Conservation (phyloP, 2,329 filamentous ascomycete species). For the Cladobotryum mycophilum region DNA sequence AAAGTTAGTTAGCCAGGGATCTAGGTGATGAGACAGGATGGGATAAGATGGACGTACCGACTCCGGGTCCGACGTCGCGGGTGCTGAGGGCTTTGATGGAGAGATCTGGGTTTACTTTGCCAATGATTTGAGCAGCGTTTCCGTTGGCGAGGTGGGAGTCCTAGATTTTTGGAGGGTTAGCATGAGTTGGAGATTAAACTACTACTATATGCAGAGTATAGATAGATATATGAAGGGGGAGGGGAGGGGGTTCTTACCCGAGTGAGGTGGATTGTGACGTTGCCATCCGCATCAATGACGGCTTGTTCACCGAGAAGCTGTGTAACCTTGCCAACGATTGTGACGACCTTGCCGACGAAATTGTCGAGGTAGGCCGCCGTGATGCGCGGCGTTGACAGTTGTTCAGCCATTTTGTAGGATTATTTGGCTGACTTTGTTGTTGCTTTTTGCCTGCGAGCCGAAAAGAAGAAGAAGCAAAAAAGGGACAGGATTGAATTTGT, state of each 20-base stretch:
- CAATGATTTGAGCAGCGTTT: conserved; percentile 70
- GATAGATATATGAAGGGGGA: too few species aligned
- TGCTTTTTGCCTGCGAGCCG: not conserved
- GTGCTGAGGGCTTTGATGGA: conserved; percentile 64
- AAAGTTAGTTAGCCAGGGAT: not conserved
- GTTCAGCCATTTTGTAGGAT: conserved; percentile 51
- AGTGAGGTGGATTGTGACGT: conserved; percentile 68
- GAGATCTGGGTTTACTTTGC: conserved; percentile 70
- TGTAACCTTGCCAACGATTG: conserved; percentile 77
- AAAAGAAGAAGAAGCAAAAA: too few species aligned
- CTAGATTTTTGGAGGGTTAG: conserved; percentile 32
- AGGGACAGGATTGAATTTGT: not conserved
- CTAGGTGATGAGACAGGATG: too few species aligned
- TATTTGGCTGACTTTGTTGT: not conserved
- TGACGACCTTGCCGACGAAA: conserved; percentile 70
- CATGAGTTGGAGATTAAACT: not conserved
- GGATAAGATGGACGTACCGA: conserved; percentile 52
- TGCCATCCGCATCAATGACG: conserved; percentile 72
- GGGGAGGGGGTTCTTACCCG: conserved; percentile 48
- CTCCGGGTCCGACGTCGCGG: conserved; percentile 59
- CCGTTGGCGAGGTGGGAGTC: conserved; percentile 64
- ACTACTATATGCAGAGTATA: not conserved
- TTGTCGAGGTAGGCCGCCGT: conserved; percentile 71
- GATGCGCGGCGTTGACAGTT: conserved; percentile 70
- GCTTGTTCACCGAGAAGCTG: conserved; percentile 77